Percentiles rank a stretch among this genome's conserved stretches.
phyloP scores from a whole-genome alignment of 495 filamentous ascomycete genomes.

The Tetracladium setigerum region DNA sequence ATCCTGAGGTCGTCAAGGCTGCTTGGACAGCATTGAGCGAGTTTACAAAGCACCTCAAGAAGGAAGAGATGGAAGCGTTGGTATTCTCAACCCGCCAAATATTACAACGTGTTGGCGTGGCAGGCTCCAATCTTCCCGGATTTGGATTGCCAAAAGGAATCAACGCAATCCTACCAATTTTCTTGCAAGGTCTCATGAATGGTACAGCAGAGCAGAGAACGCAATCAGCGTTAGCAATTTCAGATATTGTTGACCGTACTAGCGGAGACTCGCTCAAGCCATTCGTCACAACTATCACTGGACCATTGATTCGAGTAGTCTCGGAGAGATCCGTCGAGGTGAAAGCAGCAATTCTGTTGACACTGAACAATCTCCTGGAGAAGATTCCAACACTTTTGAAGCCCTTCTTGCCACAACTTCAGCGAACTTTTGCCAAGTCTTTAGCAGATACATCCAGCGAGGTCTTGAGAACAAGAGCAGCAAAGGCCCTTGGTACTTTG shows the following conservation, averaged over 20 bases:
- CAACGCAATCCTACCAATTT: constrained; percentile 92
- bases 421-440: constrained; percentile 93
- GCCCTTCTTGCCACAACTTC: constrained; percentile 93
- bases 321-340: constrained; percentile 93
- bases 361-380: constrained; percentile 88
- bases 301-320: constrained; percentile 92
- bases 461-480: constrained; percentile 74
- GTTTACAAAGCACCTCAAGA: constrained; percentile 80
- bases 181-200: constrained; percentile 96
- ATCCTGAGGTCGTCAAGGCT: constrained; percentile 79
- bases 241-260: constrained; percentile 89
- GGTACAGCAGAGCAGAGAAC: constrained; percentile 86
- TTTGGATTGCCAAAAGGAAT: constrained; percentile 96
- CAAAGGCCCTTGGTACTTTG: constrained; percentile 91
- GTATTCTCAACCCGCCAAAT: constrained; percentile 78
- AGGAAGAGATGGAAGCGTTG: constrained; percentile 97
- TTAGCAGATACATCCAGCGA: constrained; percentile 92
- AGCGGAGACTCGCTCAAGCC: constrained; percentile 76
- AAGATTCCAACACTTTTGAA: constrained; percentile 96
- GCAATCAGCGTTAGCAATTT: constrained; percentile 86
- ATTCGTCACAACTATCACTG: constrained; percentile 95
- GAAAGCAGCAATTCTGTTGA: constrained; percentile 89
- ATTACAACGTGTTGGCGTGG: constrained; percentile 77
- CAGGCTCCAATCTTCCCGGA: constrained; percentile 77
- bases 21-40: constrained; percentile 86